Evolutionary conservation across 306 rosid species (phyloP).

Genomic region (Vigna trinervia): DNA sequence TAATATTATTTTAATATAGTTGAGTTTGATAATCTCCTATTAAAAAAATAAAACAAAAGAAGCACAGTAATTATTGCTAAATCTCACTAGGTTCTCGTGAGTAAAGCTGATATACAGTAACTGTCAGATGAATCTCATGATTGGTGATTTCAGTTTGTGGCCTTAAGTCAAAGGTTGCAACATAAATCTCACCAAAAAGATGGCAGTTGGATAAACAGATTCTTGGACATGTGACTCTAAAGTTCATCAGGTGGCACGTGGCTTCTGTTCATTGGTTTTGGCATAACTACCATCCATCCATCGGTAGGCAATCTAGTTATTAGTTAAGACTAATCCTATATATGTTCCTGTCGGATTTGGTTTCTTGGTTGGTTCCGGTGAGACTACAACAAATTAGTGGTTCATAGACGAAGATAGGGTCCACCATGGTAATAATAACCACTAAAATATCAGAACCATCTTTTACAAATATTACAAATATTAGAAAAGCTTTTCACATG

Average conservation of each 20-base stretch:
- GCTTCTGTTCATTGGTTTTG: slow-evolving; percentile 37
- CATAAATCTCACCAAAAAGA: slow-evolving; percentile 40
- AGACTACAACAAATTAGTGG: slow-evolving; percentile 5
- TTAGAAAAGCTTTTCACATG: neutral
- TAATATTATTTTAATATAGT: too few species aligned
- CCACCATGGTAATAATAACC: slow-evolving; percentile 25
- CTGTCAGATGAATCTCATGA: neutral
- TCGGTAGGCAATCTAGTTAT: neutral
- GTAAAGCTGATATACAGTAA: slow-evolving; percentile 4
- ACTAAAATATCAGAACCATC: neutral
- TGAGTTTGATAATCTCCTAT: too few species aligned
- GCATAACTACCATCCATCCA: slow-evolving; percentile 33
- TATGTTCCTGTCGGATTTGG: slow-evolving; percentile 2
- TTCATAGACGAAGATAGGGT: neutral
- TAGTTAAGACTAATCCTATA: neutral
- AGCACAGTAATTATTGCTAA: neutral
- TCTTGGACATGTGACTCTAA: slow-evolving; percentile 31
- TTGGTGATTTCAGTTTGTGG: slow-evolving; percentile 1
- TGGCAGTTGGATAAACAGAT: slow-evolving; percentile 40
- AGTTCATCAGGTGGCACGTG: slow-evolving; percentile 37
- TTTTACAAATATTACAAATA: neutral
- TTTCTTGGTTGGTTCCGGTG: slow-evolving; percentile 21
- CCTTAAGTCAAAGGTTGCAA: slow-evolving; percentile 30
- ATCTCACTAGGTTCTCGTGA: neutral
- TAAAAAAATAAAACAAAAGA: neutral